Evolutionary conservation across 805 yeast species (phyloP).

Genomic region (Metschnikowia koreensis): DNA sequence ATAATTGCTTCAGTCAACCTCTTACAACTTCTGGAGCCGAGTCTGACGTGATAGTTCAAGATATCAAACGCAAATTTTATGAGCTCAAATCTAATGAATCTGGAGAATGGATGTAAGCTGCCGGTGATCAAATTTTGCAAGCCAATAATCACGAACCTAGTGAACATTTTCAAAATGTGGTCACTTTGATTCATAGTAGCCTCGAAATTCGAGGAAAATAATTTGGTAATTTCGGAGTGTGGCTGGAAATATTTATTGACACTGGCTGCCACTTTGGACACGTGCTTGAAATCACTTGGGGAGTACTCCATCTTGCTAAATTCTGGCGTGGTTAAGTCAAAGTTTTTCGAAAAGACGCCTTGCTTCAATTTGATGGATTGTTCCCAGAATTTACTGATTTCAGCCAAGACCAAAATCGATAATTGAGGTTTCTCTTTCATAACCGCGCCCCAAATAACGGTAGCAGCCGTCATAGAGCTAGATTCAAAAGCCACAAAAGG

Average conservation of each 20-base stretch:
- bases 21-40: constrained; percentile 45
- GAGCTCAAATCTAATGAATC: constrained; percentile 72
- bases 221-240: constrained; percentile 63
- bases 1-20: constrained; percentile 52
- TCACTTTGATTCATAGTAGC: constrained; percentile 72
- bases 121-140: constrained; percentile 53
- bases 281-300: constrained; percentile 68
- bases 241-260: constrained; percentile 57
- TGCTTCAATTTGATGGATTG: constrained; percentile 51
- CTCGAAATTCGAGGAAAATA: constrained; percentile 75
- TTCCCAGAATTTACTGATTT: constrained; percentile 70
- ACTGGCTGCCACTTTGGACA: constrained; percentile 49
- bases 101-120: constrained; percentile 79
- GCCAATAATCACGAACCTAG: constrained; percentile 57
- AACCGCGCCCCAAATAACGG: constrained; percentile 77
- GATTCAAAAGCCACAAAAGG: constrained; percentile 71
- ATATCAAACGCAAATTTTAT: constrained; percentile 66
- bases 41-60: constrained; percentile 51
- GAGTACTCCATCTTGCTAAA: constrained; percentile 80
- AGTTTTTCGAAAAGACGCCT: constrained; percentile 62
- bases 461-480: constrained; percentile 58
- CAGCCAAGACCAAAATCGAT: constrained; percentile 61
- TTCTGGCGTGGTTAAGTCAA: constrained; percentile 60
- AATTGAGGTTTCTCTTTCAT: constrained; percentile 63
- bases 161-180: constrained; percentile 66